These are phyloP conservation scores for Aspergillus tanneri DNA, from an alignment of 2,329 filamentous ascomycete species.

Conservation along the genomic window DNA sequence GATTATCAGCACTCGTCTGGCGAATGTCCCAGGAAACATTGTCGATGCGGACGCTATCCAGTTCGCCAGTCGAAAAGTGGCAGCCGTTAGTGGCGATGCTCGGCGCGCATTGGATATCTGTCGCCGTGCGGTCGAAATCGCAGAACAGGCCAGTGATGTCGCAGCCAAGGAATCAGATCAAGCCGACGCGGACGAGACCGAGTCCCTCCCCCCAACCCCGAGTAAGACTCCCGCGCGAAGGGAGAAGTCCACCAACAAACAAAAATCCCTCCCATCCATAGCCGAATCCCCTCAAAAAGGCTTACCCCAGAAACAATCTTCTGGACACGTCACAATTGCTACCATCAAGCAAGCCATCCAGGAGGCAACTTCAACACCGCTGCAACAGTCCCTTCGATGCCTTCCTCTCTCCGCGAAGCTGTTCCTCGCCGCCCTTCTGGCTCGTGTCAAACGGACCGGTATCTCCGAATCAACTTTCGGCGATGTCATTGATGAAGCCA, in stretches of 20 bases:
- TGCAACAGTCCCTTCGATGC: constrained; percentile 82
- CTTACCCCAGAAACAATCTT: constrained; percentile 28
- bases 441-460: constrained; percentile 76
- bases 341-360: constrained; percentile 93
- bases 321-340: constrained; percentile 75
- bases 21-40: constrained; percentile 82
- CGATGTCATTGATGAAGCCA: constrained; percentile 84
- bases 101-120: constrained; percentile 92
- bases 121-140: constrained; percentile 88
- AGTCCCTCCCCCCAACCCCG: constrained; percentile 45
- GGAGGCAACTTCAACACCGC: constrained; percentile 87
- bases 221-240: constrained; percentile 42
- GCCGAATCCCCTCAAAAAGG: constrained; percentile 19
- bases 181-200: constrained; percentile 29
- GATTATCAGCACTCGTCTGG: constrained; percentile 91
- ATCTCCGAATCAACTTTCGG: constrained; percentile 83
- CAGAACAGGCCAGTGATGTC: constrained; percentile 67
- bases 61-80: constrained; percentile 94
- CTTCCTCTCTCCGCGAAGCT: constrained; percentile 81
- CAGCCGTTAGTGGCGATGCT: constrained; percentile 92
- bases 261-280: constrained; percentile 6
- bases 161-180: constrained; percentile 20
- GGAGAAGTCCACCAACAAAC: constrained; percentile 24
- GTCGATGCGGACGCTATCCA: constrained; percentile 92
- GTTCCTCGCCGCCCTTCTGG: constrained; percentile 77